These are phyloP conservation scores for Pulveroboletus sp. DNA, from an alignment of 768 basidiomycete genomes.

Conservation along the genomic window DNA sequence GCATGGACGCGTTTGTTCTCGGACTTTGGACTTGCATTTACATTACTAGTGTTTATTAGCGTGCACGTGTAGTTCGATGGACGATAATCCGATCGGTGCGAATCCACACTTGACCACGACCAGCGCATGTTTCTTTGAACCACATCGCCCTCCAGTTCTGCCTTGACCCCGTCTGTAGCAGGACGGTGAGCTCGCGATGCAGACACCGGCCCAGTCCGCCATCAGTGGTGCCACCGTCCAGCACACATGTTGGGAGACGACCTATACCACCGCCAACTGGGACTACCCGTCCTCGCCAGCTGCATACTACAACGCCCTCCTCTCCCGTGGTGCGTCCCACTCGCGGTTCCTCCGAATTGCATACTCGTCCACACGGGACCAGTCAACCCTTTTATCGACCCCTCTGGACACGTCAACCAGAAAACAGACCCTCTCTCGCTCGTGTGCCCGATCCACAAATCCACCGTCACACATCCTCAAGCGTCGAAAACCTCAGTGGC, in stretches of 20 bases:
- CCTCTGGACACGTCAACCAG: too few species aligned
- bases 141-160: too few species aligned
- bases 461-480: slow-evolving; percentile 5
- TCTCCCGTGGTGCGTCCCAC: slow-evolving; percentile 25
- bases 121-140: neutral
- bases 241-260: slow-evolving; percentile 2
- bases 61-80: slow-evolving; percentile 2
- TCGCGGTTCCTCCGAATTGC: slow-evolving; percentile 28
- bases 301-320: slow-evolving; percentile 17
- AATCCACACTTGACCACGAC: slow-evolving; percentile 7
- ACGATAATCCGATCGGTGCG: slow-evolving; percentile 24
- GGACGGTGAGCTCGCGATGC: slow-evolving; percentile 14
- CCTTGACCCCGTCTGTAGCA: neutral
- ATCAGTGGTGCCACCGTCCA: slow-evolving; percentile 1
- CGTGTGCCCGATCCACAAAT: slow-evolving; percentile 7
- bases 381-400: neutral
- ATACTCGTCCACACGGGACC: slow-evolving; percentile 11
- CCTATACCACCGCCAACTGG: slow-evolving; percentile 18
- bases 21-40: too few species aligned
- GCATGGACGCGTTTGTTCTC: neutral
- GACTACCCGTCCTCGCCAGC: slow-evolving; percentile 18
- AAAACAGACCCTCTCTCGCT: too few species aligned
- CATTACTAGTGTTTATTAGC: too few species aligned
- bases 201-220: slow-evolving; percentile 11
- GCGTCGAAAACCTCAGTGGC: slow-evolving; percentile 15